Evolutionary conservation across 1,139 yeast species (phyloP), one percentile per base, ranked within the genome.

Genomic region (Geotrichum carabidarum): DNA sequence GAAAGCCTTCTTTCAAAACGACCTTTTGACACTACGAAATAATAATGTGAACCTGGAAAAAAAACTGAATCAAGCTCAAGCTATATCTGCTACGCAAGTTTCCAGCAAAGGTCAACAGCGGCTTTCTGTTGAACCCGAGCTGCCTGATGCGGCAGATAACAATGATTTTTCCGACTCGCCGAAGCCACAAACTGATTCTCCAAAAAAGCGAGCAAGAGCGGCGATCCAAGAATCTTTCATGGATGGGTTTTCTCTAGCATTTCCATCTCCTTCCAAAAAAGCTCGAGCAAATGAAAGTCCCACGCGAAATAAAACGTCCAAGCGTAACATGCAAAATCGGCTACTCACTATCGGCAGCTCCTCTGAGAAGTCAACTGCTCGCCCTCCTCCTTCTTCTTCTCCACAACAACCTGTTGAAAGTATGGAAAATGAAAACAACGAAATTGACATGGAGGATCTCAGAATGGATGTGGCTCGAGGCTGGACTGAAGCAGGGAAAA

Each of bases 1-100:
- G 62, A 81, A 81, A 70, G 80, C 81, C 71, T 87, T 89, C 63
- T 68, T 86, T 40, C 66, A 68, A 4, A 70, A 72, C 59, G 83
- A 75, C 57, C 35, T 51, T 2, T 11, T 32, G 18, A 38, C 11
- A n/a, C 47, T 51, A 9, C 50, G 48, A 17, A 34, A 45, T 8
- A 38, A 34, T 12, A 45, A 51, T 18, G 15, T 14, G 12, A 34
- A 36, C 14, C 18, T 51, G 30, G 54, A 51, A 34, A 22, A 37
- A 8, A 40, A 43, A 27, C 44, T 50, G 71, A 63, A n/a, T 11
- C 34, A 44, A 35, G 44, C 37, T 15, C 44, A 37, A 27, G 60
- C 48, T 32, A 60, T 22, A 51, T 50, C 50, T 45, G 40, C 41
- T 32, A 36, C 41, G 11, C 34, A 15, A 12, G 35, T 34, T 37